These are phyloP conservation scores for Erythrobasidium hasegawianum DNA, from an alignment of 1,284 basidiomycete genomes.

Conservation along the genomic window DNA sequence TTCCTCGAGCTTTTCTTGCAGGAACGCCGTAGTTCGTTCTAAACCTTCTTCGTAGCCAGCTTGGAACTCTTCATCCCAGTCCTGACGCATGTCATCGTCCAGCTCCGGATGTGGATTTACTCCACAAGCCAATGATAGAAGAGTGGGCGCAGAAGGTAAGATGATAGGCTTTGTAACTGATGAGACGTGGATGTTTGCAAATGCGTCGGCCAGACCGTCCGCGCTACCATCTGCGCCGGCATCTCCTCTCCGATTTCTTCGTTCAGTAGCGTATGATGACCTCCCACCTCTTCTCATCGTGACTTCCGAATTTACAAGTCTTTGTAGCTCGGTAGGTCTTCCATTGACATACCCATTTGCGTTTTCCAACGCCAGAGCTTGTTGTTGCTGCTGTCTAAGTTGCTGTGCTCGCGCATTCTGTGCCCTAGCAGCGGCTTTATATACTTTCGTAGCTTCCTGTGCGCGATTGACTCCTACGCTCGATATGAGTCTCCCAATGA, in stretches of 20 bases:
- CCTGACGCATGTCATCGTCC: conserved; percentile 24
- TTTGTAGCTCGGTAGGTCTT: background rate
- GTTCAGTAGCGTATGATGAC: conserved; percentile 26
- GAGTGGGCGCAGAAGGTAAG: conserved; percentile 20
- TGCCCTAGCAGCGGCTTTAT: conserved; percentile 17
- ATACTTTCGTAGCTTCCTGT: conserved; percentile 31
- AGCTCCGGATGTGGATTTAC: conserved; percentile 15
- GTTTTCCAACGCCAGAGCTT: background rate
- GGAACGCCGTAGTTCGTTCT: conserved; percentile 2
- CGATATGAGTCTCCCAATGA: conserved; percentile 22
- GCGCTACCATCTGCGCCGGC: background rate
- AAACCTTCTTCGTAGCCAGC: conserved; percentile 23
- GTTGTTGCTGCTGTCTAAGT: background rate
- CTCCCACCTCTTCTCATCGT: conserved; percentile 6
- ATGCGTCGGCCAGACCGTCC: conserved; percentile 10
- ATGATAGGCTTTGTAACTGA: conserved; percentile 26
- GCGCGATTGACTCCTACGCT: conserved; percentile 23
- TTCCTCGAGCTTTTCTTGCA: conserved; percentile 26
- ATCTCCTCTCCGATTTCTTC: conserved; percentile 8
- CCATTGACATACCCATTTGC: background rate
- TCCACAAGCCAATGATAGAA: conserved; percentile 14
- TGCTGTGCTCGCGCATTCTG: conserved; percentile 16
- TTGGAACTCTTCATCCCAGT: conserved; percentile 30
- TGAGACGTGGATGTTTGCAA: conserved; percentile 6
- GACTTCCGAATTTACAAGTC: conserved; percentile 11